Conservation (phyloP, 148 eudicot species). For the Rhododendron griersonianum region DNA sequence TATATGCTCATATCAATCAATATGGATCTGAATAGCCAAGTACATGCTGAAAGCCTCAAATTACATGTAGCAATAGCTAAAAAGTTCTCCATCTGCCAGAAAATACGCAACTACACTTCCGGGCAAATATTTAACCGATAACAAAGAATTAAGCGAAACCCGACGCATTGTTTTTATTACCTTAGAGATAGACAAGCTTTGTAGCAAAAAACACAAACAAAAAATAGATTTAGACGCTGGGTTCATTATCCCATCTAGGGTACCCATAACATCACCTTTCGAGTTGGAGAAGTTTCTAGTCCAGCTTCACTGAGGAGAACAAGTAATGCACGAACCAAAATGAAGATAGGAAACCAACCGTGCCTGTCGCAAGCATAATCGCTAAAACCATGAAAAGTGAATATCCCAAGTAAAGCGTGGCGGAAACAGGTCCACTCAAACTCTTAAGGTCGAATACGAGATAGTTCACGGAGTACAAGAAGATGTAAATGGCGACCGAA, state of each 20-base stretch:
- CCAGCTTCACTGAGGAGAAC: conserved; percentile 81
- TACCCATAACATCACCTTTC: background rate
- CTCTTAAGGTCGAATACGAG: conserved; percentile 76
- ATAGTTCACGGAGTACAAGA: conserved; percentile 69
- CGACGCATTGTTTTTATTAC: background rate
- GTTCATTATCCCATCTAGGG: background rate
- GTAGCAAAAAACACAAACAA: background rate
- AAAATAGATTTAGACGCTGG: background rate
- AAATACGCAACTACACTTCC: background rate
- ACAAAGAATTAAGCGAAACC: background rate
- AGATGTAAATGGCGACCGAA: conserved; percentile 79
- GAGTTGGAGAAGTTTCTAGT: conserved; percentile 24
- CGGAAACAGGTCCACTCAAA: conserved; percentile 76
- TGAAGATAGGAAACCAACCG: conserved; percentile 65
- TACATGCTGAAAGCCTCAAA: background rate
- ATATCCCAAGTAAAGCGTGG: conserved; percentile 76
- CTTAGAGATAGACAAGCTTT: background rate
- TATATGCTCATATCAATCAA: background rate
- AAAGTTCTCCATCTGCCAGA: background rate
- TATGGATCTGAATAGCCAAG: background rate
- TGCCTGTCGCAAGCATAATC: conserved; percentile 73
- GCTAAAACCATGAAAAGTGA: conserved; percentile 78
- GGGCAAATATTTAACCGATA: background rate
- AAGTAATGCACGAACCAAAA: conserved; percentile 87
- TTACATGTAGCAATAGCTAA: background rate